These are phyloP conservation scores for Vitis hybrid DNA, from an alignment of 177 flowering plant species.

Conservation along the genomic window DNA sequence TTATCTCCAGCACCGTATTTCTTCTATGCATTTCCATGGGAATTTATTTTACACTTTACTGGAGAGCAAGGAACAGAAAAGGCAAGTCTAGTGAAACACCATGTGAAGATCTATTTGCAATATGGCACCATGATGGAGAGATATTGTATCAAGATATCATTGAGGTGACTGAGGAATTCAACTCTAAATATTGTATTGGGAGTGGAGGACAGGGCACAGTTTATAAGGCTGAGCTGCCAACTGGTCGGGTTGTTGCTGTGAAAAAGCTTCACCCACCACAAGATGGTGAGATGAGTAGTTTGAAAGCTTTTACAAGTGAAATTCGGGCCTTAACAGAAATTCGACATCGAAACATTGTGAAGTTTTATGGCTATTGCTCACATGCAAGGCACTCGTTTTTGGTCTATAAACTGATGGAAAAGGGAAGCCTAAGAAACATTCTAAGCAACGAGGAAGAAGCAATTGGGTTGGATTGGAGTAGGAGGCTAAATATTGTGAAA, in stretches of 20 bases:
- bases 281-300: neutral
- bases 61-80: neutral
- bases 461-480: constrained; percentile 17
- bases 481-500: constrained; percentile 11
- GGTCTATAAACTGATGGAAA: constrained; percentile 15
- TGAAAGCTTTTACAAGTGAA: constrained; percentile 11
- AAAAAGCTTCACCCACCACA: constrained; percentile 11
- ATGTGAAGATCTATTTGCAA: constrained; percentile 7
- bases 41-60: neutral
- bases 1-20: neutral
- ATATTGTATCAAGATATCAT: constrained; percentile 15
- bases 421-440: constrained; percentile 12
- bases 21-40: neutral
- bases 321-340: constrained; percentile 5
- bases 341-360: constrained; percentile 13
- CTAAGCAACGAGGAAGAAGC: constrained; percentile 11
- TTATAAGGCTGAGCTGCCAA: constrained; percentile 14
- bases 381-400: neutral
- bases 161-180: constrained; percentile 18
- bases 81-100: neutral
- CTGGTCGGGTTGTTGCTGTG: constrained; percentile 20
- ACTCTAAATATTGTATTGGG: constrained; percentile 17
- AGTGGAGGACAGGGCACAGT: constrained; percentile 19
- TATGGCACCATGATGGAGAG: constrained; percentile 19
- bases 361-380: constrained; percentile 8